Conservation (phyloP, 1,284 basidiomycete genomes). For the Filobasidium uniguttulatum region DNA sequence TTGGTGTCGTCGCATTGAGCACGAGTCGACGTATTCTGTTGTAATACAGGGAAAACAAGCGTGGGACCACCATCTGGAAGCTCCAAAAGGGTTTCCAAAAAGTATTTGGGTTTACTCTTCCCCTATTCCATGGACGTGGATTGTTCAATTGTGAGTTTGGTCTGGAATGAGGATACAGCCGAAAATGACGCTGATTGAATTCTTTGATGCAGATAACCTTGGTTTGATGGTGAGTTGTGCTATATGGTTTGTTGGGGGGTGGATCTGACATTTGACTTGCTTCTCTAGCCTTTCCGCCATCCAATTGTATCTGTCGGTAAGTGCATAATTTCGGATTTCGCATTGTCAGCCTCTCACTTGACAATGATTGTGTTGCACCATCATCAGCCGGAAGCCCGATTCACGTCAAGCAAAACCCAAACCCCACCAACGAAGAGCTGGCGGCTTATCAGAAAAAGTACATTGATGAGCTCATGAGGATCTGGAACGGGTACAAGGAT, state of each 20-base stretch:
- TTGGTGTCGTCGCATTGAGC: background rate
- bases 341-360: background rate
- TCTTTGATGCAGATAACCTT: constrained; percentile 51
- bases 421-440: constrained; percentile 69
- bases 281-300: constrained; percentile 62
- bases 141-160: constrained; percentile 65
- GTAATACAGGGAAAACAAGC: constrained; percentile 53
- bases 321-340: constrained; percentile 33
- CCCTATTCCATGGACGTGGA: constrained; percentile 81
- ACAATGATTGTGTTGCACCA: background rate
- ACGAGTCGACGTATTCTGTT: background rate
- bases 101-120: constrained; percentile 91
- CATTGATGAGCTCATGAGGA: constrained; percentile 83
- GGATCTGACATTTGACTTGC: no score
- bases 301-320: constrained; percentile 86
- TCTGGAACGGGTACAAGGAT: constrained; percentile 83
- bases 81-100: constrained; percentile 81
- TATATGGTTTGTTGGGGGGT: background rate
- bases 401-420: constrained; percentile 57
- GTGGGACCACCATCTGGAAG: constrained; percentile 73
- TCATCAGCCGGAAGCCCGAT: constrained; percentile 71
- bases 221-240: constrained; percentile 28
- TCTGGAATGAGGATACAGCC: background rate
- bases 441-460: constrained; percentile 69
- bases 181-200: no score